Conservation (phyloP, 768 basidiomycete species). For the Suillus variegatus region DNA sequence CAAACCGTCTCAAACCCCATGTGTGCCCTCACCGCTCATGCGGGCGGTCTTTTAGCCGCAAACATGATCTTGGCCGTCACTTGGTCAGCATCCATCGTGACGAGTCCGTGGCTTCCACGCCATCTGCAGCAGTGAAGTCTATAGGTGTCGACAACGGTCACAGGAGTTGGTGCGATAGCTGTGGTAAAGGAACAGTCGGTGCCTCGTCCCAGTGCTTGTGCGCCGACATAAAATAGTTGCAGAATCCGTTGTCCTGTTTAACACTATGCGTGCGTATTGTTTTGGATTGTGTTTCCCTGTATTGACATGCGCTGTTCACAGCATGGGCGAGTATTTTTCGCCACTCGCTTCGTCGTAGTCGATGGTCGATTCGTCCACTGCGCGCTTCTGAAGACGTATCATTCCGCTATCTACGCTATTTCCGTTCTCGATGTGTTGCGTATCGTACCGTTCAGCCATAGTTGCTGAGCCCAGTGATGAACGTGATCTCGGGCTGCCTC, state of each 20-base stretch:
- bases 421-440: conserved; percentile 58
- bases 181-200: conserved; percentile 71
- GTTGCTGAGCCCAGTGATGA: conserved; percentile 58
- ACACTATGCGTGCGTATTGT: conserved; percentile 29
- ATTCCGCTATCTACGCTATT: conserved; percentile 33
- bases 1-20: conserved; percentile 86
- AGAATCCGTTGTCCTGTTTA: conserved; percentile 13
- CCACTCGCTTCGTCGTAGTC: conserved; percentile 42
- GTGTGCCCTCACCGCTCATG: conserved; percentile 85
- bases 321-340: conserved; percentile 35
- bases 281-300: background rate
- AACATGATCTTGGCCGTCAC: conserved; percentile 93
- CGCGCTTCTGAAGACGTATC: conserved; percentile 31
- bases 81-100: conserved; percentile 83
- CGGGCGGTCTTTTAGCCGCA: conserved; percentile 88
- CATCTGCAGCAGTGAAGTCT: conserved; percentile 42
- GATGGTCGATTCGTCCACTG: conserved; percentile 39
- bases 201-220: conserved; percentile 58
- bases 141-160: conserved; percentile 69
- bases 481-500: conserved; percentile 57
- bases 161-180: conserved; percentile 71
- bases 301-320: conserved; percentile 16
- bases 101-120: conserved; percentile 48
- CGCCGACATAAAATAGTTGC: conserved; percentile 59
- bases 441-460: conserved; percentile 56